Evolutionary conservation across 2,329 filamentous ascomycete species (phyloP), one percentile per base, ranked within the genome.

Genomic region (Calonectria crousiana): DNA sequence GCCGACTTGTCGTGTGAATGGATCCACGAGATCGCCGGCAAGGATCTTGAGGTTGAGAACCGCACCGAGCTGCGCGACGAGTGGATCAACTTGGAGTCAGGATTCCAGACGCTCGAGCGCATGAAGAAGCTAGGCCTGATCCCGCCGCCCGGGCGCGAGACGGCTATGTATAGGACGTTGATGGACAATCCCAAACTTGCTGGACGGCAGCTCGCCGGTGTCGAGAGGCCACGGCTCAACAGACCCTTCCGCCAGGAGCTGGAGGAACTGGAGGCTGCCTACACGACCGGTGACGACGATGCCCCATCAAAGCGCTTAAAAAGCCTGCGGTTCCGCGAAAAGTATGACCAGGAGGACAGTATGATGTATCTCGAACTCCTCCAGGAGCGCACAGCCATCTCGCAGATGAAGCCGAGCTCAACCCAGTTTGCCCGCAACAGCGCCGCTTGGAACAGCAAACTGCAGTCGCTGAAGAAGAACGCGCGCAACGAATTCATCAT

Each of bases 1-100:
- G 87, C 90, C 2, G 92, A 95, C 77, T 84, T 93, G 4, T 82
- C 88, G n/a, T 90, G 89, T 68, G 88, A 92, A 6, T 90, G 88
- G 79, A 84, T 93, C 4, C 86, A 88, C 51, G 90, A 94, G 80
- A 84, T 95, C 13, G 91, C 89, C 23, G 85, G 86, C 10, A 76
- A 81, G 20, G 85, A 88, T 32, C 71, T 79, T 30, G 74, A 82
- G 51, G 72, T 77, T 13, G 76, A 81, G 52, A 78, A 76, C n/a
- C 82, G 81, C 1, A 77, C 72, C 18, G 75, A 83, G 51, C 80
- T 85, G 23, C 88, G 90, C 49, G 89, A 90, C 68, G 82, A 84
- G 34, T 82, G 80, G 79, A 84, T 92, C 30, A 87, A 92, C 69
- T 34, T 86, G 13, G 85, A 88, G 69, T 89, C 89, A 52, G 82